Base-by-base conservation (phyloP, 345 rosid species). In the Acer campestre region DNA sequence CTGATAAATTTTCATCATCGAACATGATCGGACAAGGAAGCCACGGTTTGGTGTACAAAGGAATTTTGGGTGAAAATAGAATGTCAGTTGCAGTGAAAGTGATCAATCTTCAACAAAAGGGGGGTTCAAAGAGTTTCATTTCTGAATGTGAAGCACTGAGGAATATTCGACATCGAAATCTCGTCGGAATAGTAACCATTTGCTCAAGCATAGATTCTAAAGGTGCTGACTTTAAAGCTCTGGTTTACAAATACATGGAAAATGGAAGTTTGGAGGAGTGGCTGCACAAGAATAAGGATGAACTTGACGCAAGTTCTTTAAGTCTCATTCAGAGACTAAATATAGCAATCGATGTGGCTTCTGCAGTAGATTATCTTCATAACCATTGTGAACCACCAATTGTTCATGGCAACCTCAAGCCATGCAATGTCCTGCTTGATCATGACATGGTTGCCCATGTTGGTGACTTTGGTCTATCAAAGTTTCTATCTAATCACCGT, bases 131-230 rank as follows among this genome's bases (percentile, higher is more conserved):
- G 79, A 90, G 89, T 17, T 90, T 87, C 42, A 6, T 85, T 12
- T 83, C 86, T 17, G 90, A 88, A 77, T 86, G 89, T 68, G 71
- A 90, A 76, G 77, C 86, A 0, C 46, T 90, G 20, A 27, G 68
- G 48, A 84, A 40, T 13, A 55, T 83, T 35, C 77, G 85, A 38
- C 91, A 84, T 65, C 68, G 89, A 3, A 88, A 90, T 68, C 89
- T 90, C 13, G 66, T 88, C 44, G 83, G 80, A 68, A 14, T 88
- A 38, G 9, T 86, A 13, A 81, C 89, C 3, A 75, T 61, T 9
- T 87, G 88, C 71, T 83, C 82, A 0, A 82, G 82, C 40, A 69
- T 49, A 1, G 61, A 69, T 23, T 13, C 0, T 16, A 7, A 69
- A 25, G 61, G 40, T 1, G 31, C n/a, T 16, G 75, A 75, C 55